Evolutionary conservation across 441 rosid species (phyloP).

Genomic region (Hura crepitans): DNA sequence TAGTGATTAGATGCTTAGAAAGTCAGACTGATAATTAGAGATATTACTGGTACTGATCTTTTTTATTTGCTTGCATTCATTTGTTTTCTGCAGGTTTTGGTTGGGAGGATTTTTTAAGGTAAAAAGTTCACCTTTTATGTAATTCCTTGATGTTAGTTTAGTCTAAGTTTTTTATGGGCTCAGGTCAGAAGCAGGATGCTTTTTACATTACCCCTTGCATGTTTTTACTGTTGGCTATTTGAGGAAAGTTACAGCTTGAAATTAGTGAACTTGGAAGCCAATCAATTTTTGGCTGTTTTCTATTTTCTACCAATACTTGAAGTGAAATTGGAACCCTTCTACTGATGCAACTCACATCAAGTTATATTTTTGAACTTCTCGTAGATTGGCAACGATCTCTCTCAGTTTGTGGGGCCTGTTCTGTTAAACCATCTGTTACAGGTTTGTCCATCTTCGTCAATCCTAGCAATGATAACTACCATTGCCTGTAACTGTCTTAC

Average conservation of each 20-base stretch:
- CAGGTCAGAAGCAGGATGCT: slow-evolving; percentile 2
- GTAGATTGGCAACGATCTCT: slow-evolving; percentile 86
- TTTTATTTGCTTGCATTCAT: slow-evolving; percentile 14
- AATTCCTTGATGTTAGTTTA: slow-evolving; percentile 13
- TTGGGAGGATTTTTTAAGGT: slow-evolving; percentile 91
- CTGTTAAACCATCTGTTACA: slow-evolving; percentile 67
- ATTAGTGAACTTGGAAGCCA: slow-evolving; percentile 4
- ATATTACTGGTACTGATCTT: neutral
- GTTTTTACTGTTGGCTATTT: neutral
- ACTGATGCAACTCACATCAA: slow-evolving; percentile 22
- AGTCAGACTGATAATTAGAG: neutral
- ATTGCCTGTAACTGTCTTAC: no score
- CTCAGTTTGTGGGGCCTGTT: slow-evolving; percentile 86
- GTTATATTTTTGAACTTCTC: slow-evolving; percentile 33
- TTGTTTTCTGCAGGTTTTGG: slow-evolving; percentile 65
- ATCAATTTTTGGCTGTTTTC: slow-evolving; percentile 9
- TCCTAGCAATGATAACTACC: no score
- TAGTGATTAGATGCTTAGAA: neutral
- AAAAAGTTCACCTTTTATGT: slow-evolving; percentile 12
- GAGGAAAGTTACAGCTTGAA: slow-evolving; percentile 7
- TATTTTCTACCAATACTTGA: neutral
- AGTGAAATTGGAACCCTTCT: neutral
- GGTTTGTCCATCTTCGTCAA: slow-evolving; percentile 39
- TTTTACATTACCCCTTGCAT: neutral
- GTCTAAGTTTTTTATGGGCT: slow-evolving; percentile 17